Base-by-base conservation (phyloP, 2,329 filamentous ascomycete species). In the Amesomyces nigricolor region DNA sequence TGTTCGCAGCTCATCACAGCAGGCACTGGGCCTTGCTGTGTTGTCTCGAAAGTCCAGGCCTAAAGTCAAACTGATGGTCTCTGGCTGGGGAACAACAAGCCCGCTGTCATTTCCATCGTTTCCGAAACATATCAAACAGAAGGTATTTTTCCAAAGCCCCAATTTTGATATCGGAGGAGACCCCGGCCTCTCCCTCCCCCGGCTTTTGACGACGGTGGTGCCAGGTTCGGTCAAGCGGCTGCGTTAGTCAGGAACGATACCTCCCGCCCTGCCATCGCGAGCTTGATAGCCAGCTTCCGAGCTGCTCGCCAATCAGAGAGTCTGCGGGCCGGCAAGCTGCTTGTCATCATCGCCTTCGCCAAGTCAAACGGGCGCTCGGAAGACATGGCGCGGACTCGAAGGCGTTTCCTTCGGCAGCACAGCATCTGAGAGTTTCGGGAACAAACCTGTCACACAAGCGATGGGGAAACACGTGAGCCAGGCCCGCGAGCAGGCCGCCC, bases 211-310 rank as follows among this genome's bases (percentile, higher is more conserved):
- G 32, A 35, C 32, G 11, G 9, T 35, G 32, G 32, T 35, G 8
- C 32, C 32, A 35, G 32, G 32, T 35, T 17, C 45, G 13, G 7
- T 13, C 40, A 32, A 44, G 40, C 30, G 29, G 4, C 49, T 44
- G 40, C 40, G 39, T 51, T 51, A 51, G 49, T 45, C 49, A 51
- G 49, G 49, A 30, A 51, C 49, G 38, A 38, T 43, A 22, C 40
- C 14, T 40, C 38, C 22, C 22, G 22, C 22, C 22, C 22, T 26
- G 4, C 22, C 22, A 26, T 26, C 22, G 22, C 22, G 5, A 26
- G 32, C 9, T 11, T 35, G 9, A 35, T 35, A 35, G 11, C 32
- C 32, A 35, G 9, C 32, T 10, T 35, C 32, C 32, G 11, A 35
- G 11, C 22, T 14, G 35, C 22, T 26, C 37, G 16, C 51, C 51